These are phyloP conservation scores for Jatropha multifida DNA, from an alignment of 441 rosid genomes.

Conservation along the genomic window DNA sequence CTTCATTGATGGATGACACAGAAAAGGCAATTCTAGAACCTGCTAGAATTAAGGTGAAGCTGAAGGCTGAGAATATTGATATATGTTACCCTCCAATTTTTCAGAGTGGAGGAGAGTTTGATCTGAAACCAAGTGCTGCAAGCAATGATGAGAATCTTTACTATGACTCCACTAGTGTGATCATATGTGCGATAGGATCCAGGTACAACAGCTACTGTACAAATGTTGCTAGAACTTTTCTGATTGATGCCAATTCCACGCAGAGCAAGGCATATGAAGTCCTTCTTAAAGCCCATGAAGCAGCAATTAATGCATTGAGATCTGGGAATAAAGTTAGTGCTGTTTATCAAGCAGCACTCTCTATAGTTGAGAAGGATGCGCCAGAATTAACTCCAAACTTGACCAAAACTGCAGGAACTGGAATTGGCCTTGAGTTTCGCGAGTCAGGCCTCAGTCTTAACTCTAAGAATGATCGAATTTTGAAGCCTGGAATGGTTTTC, in stretches of 20 bases:
- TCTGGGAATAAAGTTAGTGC: slow-evolving; percentile 55
- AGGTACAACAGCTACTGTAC: slow-evolving; percentile 89
- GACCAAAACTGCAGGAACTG: slow-evolving; percentile 89
- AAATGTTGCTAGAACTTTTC: slow-evolving; percentile 70
- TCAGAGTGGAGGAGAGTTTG: slow-evolving; percentile 87
- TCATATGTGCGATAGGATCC: slow-evolving; percentile 75
- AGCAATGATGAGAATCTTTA: slow-evolving; percentile 77
- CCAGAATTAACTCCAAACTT: slow-evolving; percentile 64
- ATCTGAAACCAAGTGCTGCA: slow-evolving; percentile 79
- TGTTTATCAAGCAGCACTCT: slow-evolving; percentile 65
- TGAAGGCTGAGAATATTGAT: slow-evolving; percentile 75
- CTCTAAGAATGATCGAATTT: slow-evolving; percentile 67
- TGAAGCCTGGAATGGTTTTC: slow-evolving; percentile 66
- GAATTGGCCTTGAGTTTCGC: slow-evolving; percentile 89
- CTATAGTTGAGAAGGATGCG: slow-evolving; percentile 63
- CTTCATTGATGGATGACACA: slow-evolving; percentile 71
- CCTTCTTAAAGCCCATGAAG: slow-evolving; percentile 81
- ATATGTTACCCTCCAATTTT: slow-evolving; percentile 94
- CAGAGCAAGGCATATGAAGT: slow-evolving; percentile 86
- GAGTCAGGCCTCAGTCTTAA: slow-evolving; percentile 76
- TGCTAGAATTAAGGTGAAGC: slow-evolving; percentile 66
- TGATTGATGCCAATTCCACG: slow-evolving; percentile 69
- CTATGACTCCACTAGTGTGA: slow-evolving; percentile 76
- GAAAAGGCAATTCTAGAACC: slow-evolving; percentile 87
- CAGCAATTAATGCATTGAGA: slow-evolving; percentile 64